Base-by-base conservation (phyloP, 768 basidiomycete genomes). In the Tephrocybe sp. region DNA sequence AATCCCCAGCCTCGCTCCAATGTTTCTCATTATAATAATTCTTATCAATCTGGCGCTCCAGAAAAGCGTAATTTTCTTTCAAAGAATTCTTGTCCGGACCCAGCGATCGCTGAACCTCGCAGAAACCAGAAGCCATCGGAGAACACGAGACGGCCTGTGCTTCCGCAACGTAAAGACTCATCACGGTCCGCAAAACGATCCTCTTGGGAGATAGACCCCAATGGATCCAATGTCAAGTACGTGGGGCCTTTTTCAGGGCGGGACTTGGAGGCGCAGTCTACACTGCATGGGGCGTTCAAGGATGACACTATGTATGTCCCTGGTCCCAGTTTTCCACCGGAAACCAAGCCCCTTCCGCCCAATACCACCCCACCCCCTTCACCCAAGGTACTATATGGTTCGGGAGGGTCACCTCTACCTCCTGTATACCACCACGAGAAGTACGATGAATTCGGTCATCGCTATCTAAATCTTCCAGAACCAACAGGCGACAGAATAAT, bases 291-390 rank as follows among this genome's bases (percentile, higher is more conserved):
- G 31, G 18, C 23, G 5, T 13, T 24, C 8, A 15, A 15, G 1
- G 27, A 2, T 13, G 15, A 5, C 21, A 25, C 12, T 5, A 10
- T 9, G 6, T 1, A 37, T n/a, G 13, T 29, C n/a, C 31, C 42
- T 24, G 42, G 30, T 19, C 42, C 11, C 12, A 36, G 31, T 18
- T n/a, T 0, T 45, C 21, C 8, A 30, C 6, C 38, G 4, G 49
- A 48, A 12, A 54, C 49, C 6, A 50, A 55, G 18, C 50, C 47
- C 2, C 34, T 52, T 13, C 43, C 39, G 1, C 30, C 46, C 10
- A 7, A 55, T 16, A 21, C 43, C 18, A 27, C 42, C n/a, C 46
- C 50, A 3, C 47, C 43, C 1, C 38, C 46, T 3, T 19, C 18
- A 13, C 38, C 54, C 6, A 29, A 5, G 27, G 6, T 29, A 11